Conservation (phyloP, 1,284 basidiomycete species). For the Leccinum ambiguum region DNA sequence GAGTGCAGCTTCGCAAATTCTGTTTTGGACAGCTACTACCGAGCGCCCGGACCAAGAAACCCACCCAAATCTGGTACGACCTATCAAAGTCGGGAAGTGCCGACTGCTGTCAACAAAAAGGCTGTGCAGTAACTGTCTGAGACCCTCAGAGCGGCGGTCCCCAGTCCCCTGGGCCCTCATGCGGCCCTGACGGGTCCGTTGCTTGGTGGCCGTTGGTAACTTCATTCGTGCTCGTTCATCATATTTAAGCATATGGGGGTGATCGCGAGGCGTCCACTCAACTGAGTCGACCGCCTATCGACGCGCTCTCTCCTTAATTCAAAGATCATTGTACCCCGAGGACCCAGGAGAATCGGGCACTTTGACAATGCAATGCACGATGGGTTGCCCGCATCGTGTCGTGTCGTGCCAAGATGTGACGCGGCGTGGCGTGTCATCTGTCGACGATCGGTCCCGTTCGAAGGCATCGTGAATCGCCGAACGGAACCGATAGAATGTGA, state of each 20-base stretch:
- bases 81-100: background rate
- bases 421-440: background rate
- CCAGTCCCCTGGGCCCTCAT: background rate
- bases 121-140: no score
- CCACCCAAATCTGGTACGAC: background rate
- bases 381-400: background rate
- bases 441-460: background rate
- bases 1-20: background rate
- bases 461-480: constrained; percentile 13
- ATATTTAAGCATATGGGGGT: background rate
- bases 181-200: background rate
- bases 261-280: constrained; percentile 7
- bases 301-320: background rate
- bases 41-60: background rate
- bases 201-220: background rate
- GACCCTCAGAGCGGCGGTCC: no score
- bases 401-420: background rate
- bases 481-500: constrained; percentile 62
- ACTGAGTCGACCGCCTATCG: constrained; percentile 11
- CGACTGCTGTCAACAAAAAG: background rate
- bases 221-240: background rate
- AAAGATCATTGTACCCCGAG: background rate
- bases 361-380: background rate
- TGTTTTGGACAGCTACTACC: background rate
- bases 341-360: background rate